A percentile compares a stretch with the other conserved stretches of the same genome.
These are phyloP conservation scores for Brassica carinata DNA, from an alignment of 345 rosid genomes.

Conservation along the genomic window DNA sequence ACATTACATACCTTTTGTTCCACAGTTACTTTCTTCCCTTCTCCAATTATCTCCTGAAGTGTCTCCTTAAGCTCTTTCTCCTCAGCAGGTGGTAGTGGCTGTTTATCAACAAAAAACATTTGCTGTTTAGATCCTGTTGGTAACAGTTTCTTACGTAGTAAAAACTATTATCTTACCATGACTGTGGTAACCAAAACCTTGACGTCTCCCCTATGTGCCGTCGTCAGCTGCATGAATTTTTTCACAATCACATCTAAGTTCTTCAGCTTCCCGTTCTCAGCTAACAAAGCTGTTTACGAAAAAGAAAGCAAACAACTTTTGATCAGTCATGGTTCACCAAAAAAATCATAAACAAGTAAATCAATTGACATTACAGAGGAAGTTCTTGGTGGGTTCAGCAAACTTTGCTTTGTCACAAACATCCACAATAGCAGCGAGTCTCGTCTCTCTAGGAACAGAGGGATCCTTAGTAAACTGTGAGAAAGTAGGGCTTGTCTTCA, in stretches of 20 bases:
- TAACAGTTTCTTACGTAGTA: not conserved
- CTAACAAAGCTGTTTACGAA: conserved; percentile 63
- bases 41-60: conserved; percentile 71
- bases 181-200: conserved; percentile 78
- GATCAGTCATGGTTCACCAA: conserved; percentile 6
- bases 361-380: conserved; percentile 60
- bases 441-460: conserved; percentile 62
- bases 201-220: conserved; percentile 85
- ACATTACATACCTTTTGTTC: conserved; percentile 71
- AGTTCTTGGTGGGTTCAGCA: conserved; percentile 70
- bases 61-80: conserved; percentile 87
- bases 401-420: conserved; percentile 66
- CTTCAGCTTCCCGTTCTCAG: conserved; percentile 82
- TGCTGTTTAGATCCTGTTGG: not conserved
- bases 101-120: conserved; percentile 17
- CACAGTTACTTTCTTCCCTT: conserved; percentile 71
- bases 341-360: not conserved
- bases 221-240: conserved; percentile 69
- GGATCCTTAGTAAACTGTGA: conserved; percentile 75
- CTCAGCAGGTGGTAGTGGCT: conserved; percentile 86
- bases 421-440: conserved; percentile 66
- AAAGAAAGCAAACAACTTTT: not conserved
- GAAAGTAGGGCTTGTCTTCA: conserved; percentile 59
- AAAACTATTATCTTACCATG: conserved; percentile 84
- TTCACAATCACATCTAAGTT: conserved; percentile 61